Base-by-base conservation (phyloP, 2,329 filamentous ascomycete species). In the Aspergillus ochraceus region DNA sequence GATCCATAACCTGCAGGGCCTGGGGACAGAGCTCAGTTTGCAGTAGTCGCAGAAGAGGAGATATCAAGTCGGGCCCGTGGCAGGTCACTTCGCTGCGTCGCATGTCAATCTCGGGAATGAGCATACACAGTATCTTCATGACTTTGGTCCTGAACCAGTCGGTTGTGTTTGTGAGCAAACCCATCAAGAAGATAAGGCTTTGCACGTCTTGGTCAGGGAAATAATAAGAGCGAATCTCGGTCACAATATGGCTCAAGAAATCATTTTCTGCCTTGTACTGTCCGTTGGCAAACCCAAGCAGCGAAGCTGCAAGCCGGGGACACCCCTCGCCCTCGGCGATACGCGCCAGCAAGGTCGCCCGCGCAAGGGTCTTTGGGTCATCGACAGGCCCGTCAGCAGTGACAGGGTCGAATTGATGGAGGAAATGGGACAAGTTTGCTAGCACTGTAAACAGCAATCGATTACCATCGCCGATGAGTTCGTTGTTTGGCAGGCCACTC, bases 1-100 rank as follows among this genome's bases (percentile, higher is more conserved):
- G 91, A 74, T 99, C 95, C 60, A 99, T 81, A 1, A 99, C 94
- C 65, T 92, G 88, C 10, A 99, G 80, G 11, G 95, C 95, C 70
- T 97, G 90, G 75, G 95, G 92, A 74, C 93, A 98, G 69, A 93
- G 93, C 61, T 96, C 92, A 1, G 94, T 97, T 72, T 97, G 93
- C 45, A 99, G 79, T 20, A 99, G 83, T 56, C 95, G 87, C 57
- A 99, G 80, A 0, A 99, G 83, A 0, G 95, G 96, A 1, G 95
- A 97, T 58, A 99, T 96, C 52, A 99, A 84, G 76, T 99, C 96
- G 1, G 94, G 93, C 0, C 95, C 94, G 74, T 98, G 92, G 8
- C 88, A 89, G 4, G 92, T 90, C 64, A 99, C 91, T 65, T 97
- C 93, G 0, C 90, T 87, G 68, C 93, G 93, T 57, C 89, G 88